Conservation (phyloP, 371 early-diverging fungal genomes). For the Mucor sp. region DNA sequence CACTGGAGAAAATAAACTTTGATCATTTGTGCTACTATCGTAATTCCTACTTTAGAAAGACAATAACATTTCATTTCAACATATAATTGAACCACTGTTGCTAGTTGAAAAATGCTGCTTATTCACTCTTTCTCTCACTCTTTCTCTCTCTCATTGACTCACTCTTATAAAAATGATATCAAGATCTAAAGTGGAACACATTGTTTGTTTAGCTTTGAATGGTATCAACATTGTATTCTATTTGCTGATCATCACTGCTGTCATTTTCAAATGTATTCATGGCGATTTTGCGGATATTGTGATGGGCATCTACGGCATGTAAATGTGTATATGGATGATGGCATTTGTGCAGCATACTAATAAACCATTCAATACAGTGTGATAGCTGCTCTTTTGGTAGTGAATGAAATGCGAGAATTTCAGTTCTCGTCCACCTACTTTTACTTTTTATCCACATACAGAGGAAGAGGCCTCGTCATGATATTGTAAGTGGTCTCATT, state of each 20-base stretch:
- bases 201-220: slow-evolving; percentile 39
- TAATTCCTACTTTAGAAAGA: background rate
- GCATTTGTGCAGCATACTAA: background rate
- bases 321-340: background rate
- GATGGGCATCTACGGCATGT: slow-evolving; percentile 50
- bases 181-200: slow-evolving; percentile 44
- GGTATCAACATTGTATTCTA: slow-evolving; percentile 41
- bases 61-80: background rate
- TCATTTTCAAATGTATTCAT: slow-evolving; percentile 34
- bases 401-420: slow-evolving; percentile 37
- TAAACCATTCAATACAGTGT: slow-evolving; percentile 15
- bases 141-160: background rate
- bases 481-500: slow-evolving; percentile 36
- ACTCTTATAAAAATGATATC: slow-evolving; percentile 26
- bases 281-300: slow-evolving; percentile 43
- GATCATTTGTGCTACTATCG: background rate
- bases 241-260: slow-evolving; percentile 34
- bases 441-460: slow-evolving; percentile 33
- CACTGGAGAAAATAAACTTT: background rate
- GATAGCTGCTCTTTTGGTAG: slow-evolving; percentile 32
- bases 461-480: slow-evolving; percentile 43
- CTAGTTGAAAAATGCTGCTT: background rate
- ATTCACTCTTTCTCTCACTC: background rate
- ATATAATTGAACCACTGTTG: background rate
- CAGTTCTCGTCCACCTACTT: slow-evolving; percentile 31